Conservation (phyloP, 2,329 filamentous ascomycete species). For the Teratosphaeria viscida region DNA sequence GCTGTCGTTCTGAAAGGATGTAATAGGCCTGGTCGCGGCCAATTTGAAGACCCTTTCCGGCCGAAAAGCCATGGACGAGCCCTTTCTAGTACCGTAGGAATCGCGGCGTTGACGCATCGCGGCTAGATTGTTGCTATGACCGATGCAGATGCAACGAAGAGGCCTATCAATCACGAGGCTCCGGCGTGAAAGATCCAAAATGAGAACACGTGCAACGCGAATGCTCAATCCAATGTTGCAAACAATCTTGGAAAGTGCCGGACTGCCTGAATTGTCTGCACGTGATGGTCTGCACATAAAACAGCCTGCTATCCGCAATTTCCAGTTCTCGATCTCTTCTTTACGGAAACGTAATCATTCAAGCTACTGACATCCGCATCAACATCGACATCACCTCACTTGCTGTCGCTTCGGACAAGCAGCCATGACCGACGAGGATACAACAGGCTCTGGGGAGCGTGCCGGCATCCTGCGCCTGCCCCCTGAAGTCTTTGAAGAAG, state of each 20-base stretch:
- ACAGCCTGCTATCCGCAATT: neutral
- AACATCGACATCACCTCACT: neutral
- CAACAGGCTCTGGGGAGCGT: neutral
- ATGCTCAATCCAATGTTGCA: neutral
- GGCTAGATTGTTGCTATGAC: too few species aligned
- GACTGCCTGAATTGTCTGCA: neutral
- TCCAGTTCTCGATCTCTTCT: neutral
- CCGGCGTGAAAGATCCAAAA: too few species aligned
- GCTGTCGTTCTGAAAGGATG: too few species aligned
- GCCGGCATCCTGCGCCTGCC: neutral
- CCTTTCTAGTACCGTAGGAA: too few species aligned
- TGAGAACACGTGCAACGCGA: too few species aligned
- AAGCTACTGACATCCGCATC: neutral
- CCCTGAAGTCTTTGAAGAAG: slow-evolving; percentile 1
- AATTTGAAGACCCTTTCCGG: too few species aligned
- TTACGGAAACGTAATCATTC: too few species aligned
- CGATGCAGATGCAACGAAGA: too few species aligned
- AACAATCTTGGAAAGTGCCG: neutral
- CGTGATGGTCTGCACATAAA: neutral
- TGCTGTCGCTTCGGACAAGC: neutral
- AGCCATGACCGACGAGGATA: neutral
- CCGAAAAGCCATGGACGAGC: too few species aligned
- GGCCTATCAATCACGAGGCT: too few species aligned
- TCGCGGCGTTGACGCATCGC: too few species aligned
- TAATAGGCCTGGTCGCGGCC: too few species aligned